These are phyloP conservation scores for Leccinum aurantiacum DNA, from an alignment of 768 basidiomycete genomes.

Conservation along the genomic window DNA sequence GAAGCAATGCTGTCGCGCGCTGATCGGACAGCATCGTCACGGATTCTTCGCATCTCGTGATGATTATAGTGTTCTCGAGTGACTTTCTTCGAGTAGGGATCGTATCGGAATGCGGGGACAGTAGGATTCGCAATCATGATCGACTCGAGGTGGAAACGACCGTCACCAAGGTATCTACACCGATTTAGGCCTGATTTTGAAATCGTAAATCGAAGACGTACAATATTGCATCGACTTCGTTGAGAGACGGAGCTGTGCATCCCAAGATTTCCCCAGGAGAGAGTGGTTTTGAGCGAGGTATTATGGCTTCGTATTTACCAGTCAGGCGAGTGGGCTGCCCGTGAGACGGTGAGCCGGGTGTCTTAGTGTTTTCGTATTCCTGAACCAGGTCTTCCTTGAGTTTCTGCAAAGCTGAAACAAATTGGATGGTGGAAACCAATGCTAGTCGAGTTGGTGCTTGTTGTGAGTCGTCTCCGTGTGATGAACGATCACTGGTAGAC, in stretches of 20 bases:
- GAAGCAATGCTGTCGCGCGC: constrained; percentile 65
- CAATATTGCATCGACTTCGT: constrained; percentile 88
- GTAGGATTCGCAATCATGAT: constrained; percentile 99
- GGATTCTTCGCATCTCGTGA: constrained; percentile 73
- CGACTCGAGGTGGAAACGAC: constrained; percentile 96
- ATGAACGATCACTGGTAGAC: not conserved
- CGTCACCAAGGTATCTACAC: constrained; percentile 93
- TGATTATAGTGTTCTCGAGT: constrained; percentile 93
- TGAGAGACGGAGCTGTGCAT: constrained; percentile 87
- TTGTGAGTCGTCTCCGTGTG: constrained; percentile 11
- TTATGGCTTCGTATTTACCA: constrained; percentile 69
- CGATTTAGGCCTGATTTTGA: constrained; percentile 5
- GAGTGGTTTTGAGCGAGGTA: constrained; percentile 87
- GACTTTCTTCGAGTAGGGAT: constrained; percentile 97
- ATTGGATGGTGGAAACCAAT: constrained; percentile 96
- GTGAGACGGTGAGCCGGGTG: not conserved
- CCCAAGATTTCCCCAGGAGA: constrained; percentile 97
- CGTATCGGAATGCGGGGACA: constrained; percentile 95
- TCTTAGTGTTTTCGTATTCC: constrained; percentile 31
- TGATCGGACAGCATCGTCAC: constrained; percentile 71
- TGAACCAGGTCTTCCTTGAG: constrained; percentile 75
- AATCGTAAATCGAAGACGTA: constrained; percentile 38
- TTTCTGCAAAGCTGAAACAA: constrained; percentile 87
- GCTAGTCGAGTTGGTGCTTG: constrained; percentile 68
- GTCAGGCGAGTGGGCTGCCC: constrained; percentile 39